Conservation (phyloP, 2,329 filamentous ascomycete species). For the Sporothrix brasiliensis region DNA sequence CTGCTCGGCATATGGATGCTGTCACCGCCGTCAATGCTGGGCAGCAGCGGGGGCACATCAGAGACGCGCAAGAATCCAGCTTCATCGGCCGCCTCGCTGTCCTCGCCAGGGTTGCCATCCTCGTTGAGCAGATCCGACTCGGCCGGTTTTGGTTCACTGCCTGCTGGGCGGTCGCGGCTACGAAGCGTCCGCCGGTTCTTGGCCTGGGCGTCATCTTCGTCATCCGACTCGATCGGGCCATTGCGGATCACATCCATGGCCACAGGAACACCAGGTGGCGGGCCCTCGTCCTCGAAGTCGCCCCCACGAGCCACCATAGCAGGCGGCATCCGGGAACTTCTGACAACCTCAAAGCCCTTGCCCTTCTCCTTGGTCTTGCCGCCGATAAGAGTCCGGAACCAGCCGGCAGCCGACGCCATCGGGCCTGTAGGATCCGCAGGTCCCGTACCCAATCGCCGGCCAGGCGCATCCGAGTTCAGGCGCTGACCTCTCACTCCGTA, state of each 20-base stretch:
- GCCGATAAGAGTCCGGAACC: constrained; percentile 78
- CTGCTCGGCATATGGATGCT: constrained; percentile 67
- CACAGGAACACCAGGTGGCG: constrained; percentile 66
- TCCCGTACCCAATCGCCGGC: constrained; percentile 85
- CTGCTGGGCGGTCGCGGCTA: constrained; percentile 24
- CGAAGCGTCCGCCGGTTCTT: constrained; percentile 40
- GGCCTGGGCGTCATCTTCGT: constrained; percentile 51
- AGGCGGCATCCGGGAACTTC: constrained; percentile 83
- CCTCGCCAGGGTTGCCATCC: constrained; percentile 51
- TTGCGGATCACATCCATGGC: constrained; percentile 63
- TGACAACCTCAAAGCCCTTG: constrained; percentile 95
- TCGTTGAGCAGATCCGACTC: constrained; percentile 51
- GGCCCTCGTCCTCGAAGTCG: constrained; percentile 66
- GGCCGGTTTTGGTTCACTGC: constrained; percentile 35
- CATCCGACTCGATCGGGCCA: constrained; percentile 67
- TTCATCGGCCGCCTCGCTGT: constrained; percentile 41
- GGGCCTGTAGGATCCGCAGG: constrained; percentile 93
- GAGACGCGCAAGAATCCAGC: constrained; percentile 43
- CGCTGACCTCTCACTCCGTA: constrained; percentile 90
- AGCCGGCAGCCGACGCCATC: constrained; percentile 84
- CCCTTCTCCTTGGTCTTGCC: constrained; percentile 91
- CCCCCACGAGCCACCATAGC: constrained; percentile 63
- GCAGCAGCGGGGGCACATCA: constrained; percentile 59
- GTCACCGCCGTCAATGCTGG: constrained; percentile 61
- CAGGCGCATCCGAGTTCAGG: constrained; percentile 76